Conservation (phyloP, 2,329 filamentous ascomycete species). For the Colletotrichum camelliae region DNA sequence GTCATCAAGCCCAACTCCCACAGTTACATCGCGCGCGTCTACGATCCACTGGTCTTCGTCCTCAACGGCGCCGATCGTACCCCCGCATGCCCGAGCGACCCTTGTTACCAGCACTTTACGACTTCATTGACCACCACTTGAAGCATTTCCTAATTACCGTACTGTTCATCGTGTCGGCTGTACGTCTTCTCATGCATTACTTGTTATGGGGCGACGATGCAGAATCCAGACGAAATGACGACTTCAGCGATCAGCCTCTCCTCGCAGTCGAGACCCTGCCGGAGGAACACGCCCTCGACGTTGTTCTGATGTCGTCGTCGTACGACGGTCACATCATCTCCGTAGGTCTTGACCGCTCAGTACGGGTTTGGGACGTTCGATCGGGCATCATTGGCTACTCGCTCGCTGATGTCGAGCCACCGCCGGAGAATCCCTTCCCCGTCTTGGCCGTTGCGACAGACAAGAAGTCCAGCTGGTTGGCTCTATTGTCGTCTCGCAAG, state of each 20-base stretch:
- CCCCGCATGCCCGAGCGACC: constrained; percentile 51
- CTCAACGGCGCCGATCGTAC: constrained; percentile 71
- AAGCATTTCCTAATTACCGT: constrained; percentile 67
- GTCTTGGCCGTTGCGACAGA: constrained; percentile 70
- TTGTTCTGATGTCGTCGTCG: constrained; percentile 68
- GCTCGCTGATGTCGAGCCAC: constrained; percentile 43
- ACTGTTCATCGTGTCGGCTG: constrained; percentile 65
- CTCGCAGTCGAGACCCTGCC: constrained; percentile 66
- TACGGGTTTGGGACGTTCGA: constrained; percentile 70
- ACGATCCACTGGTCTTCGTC: constrained; percentile 77
- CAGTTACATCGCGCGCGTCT: constrained; percentile 76
- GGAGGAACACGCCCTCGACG: constrained; percentile 71
- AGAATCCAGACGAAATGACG: constrained; percentile 49
- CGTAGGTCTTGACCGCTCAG: constrained; percentile 71
- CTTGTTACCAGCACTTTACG: constrained; percentile 65
- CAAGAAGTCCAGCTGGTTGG: constrained; percentile 67
- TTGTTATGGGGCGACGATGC: constrained; percentile 70
- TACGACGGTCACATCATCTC: constrained; percentile 70
- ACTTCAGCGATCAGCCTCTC: constrained; percentile 52
- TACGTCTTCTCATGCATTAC: constrained; percentile 76
- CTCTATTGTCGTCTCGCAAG: constrained; percentile 64
- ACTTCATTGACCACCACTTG: constrained; percentile 68
- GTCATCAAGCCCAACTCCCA: constrained; percentile 74
- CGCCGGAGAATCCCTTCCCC: constrained; percentile 56
- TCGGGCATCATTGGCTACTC: constrained; percentile 46